A percentile compares a stretch with the other conserved stretches of the same genome.
Conservation (phyloP, 495 filamentous ascomycete species). For the Penicillium turbatum region DNA sequence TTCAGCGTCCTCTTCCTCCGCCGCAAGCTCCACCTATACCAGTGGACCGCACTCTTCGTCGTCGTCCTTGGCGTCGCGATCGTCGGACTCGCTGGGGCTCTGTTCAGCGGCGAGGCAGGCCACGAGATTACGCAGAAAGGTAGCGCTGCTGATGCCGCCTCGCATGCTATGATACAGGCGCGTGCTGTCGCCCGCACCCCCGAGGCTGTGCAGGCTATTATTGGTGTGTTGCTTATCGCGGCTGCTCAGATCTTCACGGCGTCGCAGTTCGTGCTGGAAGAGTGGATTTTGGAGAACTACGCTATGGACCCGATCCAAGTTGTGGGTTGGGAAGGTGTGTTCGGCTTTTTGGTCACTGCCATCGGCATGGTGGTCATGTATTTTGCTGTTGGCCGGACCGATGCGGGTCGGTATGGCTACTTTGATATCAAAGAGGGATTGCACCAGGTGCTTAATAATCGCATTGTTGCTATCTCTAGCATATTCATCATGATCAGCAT, state of each 20-base stretch:
- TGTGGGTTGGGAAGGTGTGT: conserved; percentile 94
- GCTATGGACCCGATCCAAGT: conserved; percentile 83
- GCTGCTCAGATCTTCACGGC: conserved; percentile 95
- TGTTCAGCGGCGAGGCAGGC: conserved; percentile 62
- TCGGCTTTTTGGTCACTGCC: conserved; percentile 81
- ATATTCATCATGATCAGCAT: conserved; percentile 95
- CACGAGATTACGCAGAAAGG: conserved; percentile 38
- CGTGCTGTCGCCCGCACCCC: conserved; percentile 39
- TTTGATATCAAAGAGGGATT: conserved; percentile 87
- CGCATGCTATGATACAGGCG: conserved; percentile 22
- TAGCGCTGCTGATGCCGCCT: conserved; percentile 19
- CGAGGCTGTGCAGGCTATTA: conserved; percentile 64
- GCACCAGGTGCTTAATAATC: conserved; percentile 66
- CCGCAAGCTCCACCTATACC: conserved; percentile 70
- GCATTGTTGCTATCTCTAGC: conserved; percentile 66
- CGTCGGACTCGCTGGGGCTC: conserved; percentile 81
- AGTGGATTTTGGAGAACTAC: conserved; percentile 88
- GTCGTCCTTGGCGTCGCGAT: conserved; percentile 86
- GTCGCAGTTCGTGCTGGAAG: conserved; percentile 92
- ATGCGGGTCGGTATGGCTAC: conserved; percentile 71
- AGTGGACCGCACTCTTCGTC: conserved; percentile 82
- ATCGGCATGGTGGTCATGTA: conserved; percentile 78
- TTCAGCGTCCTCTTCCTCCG: conserved; percentile 90
- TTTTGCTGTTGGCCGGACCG: conserved; percentile 66
- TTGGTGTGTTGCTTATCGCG: conserved; percentile 86